These are phyloP conservation scores for Cladorrhinum samala DNA, from an alignment of 495 filamentous ascomycete genomes.

Conservation along the genomic window DNA sequence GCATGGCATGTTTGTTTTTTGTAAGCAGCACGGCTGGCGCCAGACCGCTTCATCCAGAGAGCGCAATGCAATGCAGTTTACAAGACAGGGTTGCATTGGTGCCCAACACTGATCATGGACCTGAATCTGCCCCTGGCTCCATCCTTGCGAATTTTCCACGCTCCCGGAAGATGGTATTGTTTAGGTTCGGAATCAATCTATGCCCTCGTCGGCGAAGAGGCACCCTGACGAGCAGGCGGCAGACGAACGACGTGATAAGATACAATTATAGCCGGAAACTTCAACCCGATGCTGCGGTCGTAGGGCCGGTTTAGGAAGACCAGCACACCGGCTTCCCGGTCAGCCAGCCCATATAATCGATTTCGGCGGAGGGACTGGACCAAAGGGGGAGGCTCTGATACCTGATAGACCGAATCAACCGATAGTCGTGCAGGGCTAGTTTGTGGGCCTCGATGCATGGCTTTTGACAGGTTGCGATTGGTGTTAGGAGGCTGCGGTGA, in stretches of 20 bases:
- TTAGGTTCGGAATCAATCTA: neutral
- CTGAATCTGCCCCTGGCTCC: neutral
- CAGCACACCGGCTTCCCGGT: neutral
- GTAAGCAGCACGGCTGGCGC: neutral
- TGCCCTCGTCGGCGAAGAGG: neutral
- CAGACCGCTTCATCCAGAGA: neutral
- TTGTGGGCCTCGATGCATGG: neutral
- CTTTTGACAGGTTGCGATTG: conserved; percentile 2
- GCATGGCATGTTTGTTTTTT: conserved; percentile 1
- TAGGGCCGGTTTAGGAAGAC: neutral
- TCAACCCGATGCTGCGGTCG: neutral
- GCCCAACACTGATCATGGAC: neutral
- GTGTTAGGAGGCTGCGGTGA: neutral
- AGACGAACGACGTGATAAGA: too few relatives aligned
- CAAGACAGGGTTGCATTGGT: neutral
- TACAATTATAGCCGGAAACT: neutral
- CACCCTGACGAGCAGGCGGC: neutral
- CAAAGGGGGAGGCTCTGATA: neutral
- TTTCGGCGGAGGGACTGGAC: neutral
- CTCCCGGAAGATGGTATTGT: neutral
- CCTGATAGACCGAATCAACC: neutral
- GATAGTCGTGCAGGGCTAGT: neutral
- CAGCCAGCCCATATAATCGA: neutral
- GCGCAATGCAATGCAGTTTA: neutral
- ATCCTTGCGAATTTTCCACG: neutral